Percentiles rank a stretch among this genome's conserved stretches.
These are phyloP conservation scores for Sarocladiaceae sp. DNA, from an alignment of 2,329 filamentous ascomycete species.

Conservation along the genomic window DNA sequence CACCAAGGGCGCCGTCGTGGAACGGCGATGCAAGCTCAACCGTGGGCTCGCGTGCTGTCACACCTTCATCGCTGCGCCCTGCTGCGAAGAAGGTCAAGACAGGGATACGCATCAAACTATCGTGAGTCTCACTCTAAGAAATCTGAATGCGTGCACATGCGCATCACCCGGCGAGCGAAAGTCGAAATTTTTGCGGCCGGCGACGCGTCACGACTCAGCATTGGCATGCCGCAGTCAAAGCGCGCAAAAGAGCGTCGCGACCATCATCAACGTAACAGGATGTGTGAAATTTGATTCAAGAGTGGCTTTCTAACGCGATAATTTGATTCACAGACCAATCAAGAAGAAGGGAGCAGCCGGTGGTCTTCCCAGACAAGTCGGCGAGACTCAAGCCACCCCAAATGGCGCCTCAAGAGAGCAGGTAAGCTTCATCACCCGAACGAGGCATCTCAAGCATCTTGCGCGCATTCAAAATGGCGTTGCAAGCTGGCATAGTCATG, in stretches of 20 bases:
- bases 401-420: slow-evolving; percentile 47
- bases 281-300: background rate
- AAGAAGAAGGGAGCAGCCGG: slow-evolving; percentile 66
- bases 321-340: slow-evolving; percentile 45
- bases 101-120: slow-evolving; percentile 61
- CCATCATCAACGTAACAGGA: too few relatives aligned
- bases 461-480: too few relatives aligned
- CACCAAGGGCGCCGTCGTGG: slow-evolving; percentile 17
- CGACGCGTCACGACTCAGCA: slow-evolving; percentile 3
- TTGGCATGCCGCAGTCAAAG: slow-evolving; percentile 3
- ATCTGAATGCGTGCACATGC: too few relatives aligned
- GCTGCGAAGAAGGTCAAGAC: slow-evolving; percentile 54
- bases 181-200: background rate
- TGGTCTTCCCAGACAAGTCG: slow-evolving; percentile 59
- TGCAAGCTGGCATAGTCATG: too few relatives aligned
- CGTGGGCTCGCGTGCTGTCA: slow-evolving; percentile 53
- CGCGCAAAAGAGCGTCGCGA: too few relatives aligned
- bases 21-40: slow-evolving; percentile 36
- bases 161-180: background rate
- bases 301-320: background rate
- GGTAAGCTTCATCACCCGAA: slow-evolving; percentile 35
- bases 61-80: slow-evolving; percentile 45
- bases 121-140: slow-evolving; percentile 51
- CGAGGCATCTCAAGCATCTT: too few relatives aligned
- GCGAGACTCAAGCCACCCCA: slow-evolving; percentile 56